Base-by-base conservation (phyloP, 768 basidiomycete species). In the Russula compacta region DNA sequence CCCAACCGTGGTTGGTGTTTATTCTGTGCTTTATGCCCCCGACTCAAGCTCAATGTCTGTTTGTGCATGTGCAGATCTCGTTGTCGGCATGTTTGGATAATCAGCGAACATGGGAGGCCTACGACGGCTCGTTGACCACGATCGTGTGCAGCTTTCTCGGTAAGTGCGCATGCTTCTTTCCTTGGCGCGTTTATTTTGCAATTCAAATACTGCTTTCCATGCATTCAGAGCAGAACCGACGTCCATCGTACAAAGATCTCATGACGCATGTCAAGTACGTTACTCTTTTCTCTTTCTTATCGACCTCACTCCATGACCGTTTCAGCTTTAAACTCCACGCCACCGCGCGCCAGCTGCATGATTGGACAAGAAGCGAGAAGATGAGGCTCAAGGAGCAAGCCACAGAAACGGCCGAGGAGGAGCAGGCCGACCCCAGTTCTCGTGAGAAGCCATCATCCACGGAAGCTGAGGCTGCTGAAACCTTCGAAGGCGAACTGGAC, bases 41-140 rank as follows among this genome's bases (percentile, higher is more conserved):
- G 15, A 35, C 38, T 43, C 14, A 17, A 40, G 11, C 42, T 4
- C 21, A 6, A 14, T 9, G 21, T 44, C 17, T n/a, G 21, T 12
- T 19, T 5, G 19, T 39, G 19, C 9, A 38, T 32, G 15, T 49
- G 19, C 38, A 60, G 59, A 19, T 58, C 1, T 68, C 67, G 0
- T 29, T 69, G 11, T 62, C 67, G 7, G 67, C 67, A 3, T 67
- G 67, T 42, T 61, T 61, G 12, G 67, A 69, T 44, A 43, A 58
- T 48, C 70, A 69, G 50, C 58, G 40, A 36, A 53, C 66, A 7
- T 71, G 66, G 64, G 70, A 69, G 42, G 19, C 54, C 24, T 59
- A 62, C 1, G 67, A 65, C 32, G 59, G 54, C 15, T 67, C 67
- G 36, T 52, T 67, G 59, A 67, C 67, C 10, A 53, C 39, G 21